phyloP scores from a whole-genome alignment of 495 filamentous ascomycete species.

The Diplogelasinospora grovesii region DNA sequence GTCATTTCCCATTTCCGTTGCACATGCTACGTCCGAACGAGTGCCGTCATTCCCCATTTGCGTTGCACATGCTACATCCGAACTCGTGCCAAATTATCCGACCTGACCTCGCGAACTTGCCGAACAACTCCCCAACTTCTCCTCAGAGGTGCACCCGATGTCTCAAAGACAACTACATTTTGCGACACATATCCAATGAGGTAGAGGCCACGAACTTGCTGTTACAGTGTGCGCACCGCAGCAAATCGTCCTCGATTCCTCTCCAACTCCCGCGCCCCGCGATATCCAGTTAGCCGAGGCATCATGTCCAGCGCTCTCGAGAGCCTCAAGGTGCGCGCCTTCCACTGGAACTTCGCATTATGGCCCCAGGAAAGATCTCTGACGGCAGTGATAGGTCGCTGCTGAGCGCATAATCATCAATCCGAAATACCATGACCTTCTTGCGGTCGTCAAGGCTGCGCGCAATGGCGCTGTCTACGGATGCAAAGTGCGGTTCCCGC shows the following conservation, averaged over 20 bases:
- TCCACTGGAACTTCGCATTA: neutral
- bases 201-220: conserved; percentile 5
- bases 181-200: conserved; percentile 2
- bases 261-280: neutral
- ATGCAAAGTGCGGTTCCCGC: conserved; percentile 95
- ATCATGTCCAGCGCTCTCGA: conserved; percentile 28
- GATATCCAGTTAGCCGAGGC: conserved; percentile 30
- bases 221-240: conserved; percentile 15
- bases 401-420: conserved; percentile 70
- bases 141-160: too few species aligned
- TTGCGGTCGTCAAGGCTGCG: conserved; percentile 79
- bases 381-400: conserved; percentile 26
- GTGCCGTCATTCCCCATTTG: neutral
- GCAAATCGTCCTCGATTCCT: conserved; percentile 6
- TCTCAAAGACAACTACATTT: too few species aligned
- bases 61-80: neutral
- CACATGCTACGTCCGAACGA: neutral
- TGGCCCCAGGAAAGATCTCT: conserved; percentile 1
- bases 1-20: conserved; percentile 4
- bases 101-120: neutral
- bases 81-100: neutral
- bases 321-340: conserved; percentile 31
- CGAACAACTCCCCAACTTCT: neutral
- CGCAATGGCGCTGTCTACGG: conserved; percentile 98
- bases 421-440: conserved; percentile 71